Base-by-base conservation (phyloP, 352 stramenopile species). In the Phytophthora citrophthora region DNA sequence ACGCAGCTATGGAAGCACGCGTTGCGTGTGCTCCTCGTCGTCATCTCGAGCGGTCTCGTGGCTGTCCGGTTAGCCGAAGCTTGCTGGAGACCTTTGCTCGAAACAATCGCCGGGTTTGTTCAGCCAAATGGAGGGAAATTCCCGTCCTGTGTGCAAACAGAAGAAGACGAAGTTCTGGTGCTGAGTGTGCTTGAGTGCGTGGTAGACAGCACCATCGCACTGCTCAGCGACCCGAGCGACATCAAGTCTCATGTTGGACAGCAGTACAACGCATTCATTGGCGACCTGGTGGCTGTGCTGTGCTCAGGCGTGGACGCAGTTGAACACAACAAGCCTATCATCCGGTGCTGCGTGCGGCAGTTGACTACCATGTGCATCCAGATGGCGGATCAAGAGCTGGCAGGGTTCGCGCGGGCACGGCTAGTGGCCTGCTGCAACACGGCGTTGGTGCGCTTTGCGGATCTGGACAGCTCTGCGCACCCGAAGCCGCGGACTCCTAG, bases 1-100 rank as follows among this genome's bases (percentile, higher is more conserved):
- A 73, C 79, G 1, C 76, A 91, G 52, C 68, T 92, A 36, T 95
- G 88, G 88, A 93, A 91, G 41, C 75, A 93, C 23, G 88, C 88
- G 9, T 56, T 94, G 24, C 77, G 76, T 7, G 83, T 92, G 9
- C 69, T 95, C 15, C 55, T 92, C 20, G 83, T 90, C 18, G 58
- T 95, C 3, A 89, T 90, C 5, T 90, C 82, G 2, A 85, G 87
- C 15, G 88, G 85, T 0, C 59, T 95, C 9, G 66, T 74, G 5
- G 79, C 83, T 3, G 81, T 91, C 7, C 68, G 64, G 3, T 46
- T 92, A 2, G 62, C 79, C 1, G 68, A 86, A 27, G 64, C 70
- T 15, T 86, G 68, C 34, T 91, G 82, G 77, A 72, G 72, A 20
- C 63, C 72, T 4, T 63, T 95, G 40, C 53, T 95, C 2, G 77